Conservation (phyloP, 1,284 basidiomycete species). For the Marasmius fiardii region DNA sequence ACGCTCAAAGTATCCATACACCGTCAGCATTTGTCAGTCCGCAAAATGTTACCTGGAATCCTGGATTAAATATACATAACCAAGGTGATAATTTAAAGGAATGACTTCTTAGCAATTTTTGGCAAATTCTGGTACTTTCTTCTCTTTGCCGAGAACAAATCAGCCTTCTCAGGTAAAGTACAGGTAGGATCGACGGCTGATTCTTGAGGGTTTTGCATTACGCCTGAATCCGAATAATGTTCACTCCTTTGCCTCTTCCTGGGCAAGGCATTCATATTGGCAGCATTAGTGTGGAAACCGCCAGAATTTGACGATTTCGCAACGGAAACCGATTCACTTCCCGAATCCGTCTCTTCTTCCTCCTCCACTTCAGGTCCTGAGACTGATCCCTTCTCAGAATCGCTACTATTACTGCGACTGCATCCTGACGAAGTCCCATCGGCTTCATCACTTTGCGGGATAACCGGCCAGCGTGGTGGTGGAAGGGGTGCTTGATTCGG, state of each 20-base stretch:
- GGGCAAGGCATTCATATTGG: not conserved
- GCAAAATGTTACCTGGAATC: not conserved
- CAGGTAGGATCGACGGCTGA: not conserved
- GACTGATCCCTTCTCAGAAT: not conserved
- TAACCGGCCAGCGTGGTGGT: not conserved
- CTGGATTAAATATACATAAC: not conserved
- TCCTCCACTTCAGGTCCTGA: no score
- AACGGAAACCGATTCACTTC: no score
- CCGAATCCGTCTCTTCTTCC: no score
- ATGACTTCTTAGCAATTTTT: not conserved
- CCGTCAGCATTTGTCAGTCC: not conserved
- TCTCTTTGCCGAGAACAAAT: not conserved
- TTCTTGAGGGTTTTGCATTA: not conserved
- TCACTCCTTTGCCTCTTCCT: not conserved
- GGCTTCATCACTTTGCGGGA: no score
- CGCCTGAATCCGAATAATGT: not conserved
- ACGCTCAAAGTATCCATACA: not conserved
- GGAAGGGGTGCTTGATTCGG: not conserved
- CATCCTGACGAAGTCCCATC: not conserved
- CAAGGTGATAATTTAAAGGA: not conserved
- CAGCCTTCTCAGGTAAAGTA: not conserved
- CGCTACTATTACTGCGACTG: not conserved
- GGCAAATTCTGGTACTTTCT: not conserved
- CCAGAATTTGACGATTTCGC: no score
- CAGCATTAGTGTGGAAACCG: no score